phyloP scores from a whole-genome alignment of 352 stramenopile species.

The Phytophthora chlamydospora region DNA sequence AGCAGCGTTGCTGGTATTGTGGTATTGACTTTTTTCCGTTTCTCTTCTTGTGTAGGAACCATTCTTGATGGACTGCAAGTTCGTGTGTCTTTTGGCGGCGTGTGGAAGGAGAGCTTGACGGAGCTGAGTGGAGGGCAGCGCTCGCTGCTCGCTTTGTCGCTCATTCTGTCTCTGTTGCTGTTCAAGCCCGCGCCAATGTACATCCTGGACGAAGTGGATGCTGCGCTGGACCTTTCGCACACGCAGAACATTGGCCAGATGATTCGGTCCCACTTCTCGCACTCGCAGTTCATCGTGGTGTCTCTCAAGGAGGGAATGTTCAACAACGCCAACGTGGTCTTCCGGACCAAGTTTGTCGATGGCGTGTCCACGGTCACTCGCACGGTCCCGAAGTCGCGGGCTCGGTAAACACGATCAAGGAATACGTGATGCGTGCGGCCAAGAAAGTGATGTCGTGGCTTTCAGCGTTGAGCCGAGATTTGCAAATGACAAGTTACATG shows the following conservation, averaged over 20 bases:
- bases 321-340: slow-evolving; percentile 99
- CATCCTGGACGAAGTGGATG: slow-evolving; percentile 99
- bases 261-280: slow-evolving; percentile 99
- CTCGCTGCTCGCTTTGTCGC: slow-evolving; percentile 98
- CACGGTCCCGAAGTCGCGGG: slow-evolving; percentile 83
- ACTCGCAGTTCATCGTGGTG: slow-evolving; percentile 99
- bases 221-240: slow-evolving; percentile 98
- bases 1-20: background rate
- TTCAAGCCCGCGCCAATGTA: slow-evolving; percentile 99
- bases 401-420: slow-evolving; percentile 21
- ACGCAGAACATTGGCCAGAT: slow-evolving; percentile 99
- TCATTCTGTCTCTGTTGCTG: slow-evolving; percentile 98
- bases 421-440: slow-evolving; percentile 3
- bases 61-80: slow-evolving; percentile 97
- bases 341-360: slow-evolving; percentile 99
- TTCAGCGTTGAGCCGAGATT: background rate
- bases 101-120: slow-evolving; percentile 99
- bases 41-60: slow-evolving; percentile 48
- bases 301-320: slow-evolving; percentile 99
- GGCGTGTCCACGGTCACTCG: slow-evolving; percentile 98
- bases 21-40: slow-evolving; percentile 14
- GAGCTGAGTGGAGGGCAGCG: slow-evolving; percentile 98
- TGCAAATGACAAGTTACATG: slow-evolving; percentile 17
- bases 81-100: slow-evolving; percentile 98
- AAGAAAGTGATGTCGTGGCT: slow-evolving; percentile 1